A percentile compares a stretch with the other conserved stretches of the same genome.
These are phyloP conservation scores for Didymella segeticola DNA, from an alignment of 2,329 filamentous ascomycete genomes.

Conservation along the genomic window DNA sequence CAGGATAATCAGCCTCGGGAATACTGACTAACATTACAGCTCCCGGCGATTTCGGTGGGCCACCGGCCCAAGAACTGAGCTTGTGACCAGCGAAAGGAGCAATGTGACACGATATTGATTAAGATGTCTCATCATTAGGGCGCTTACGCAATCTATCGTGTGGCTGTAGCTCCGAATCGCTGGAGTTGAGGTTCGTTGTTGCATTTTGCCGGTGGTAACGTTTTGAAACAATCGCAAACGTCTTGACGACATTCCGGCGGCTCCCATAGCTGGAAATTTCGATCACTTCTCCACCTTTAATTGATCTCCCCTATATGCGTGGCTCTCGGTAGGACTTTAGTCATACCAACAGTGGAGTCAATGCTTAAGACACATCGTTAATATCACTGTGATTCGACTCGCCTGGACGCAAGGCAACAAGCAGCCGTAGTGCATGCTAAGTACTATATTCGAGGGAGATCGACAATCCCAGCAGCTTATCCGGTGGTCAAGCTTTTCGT, in stretches of 20 bases:
- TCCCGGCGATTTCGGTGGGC: neutral
- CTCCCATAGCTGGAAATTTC: neutral
- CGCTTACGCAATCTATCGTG: neutral
- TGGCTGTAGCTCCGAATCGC: neutral
- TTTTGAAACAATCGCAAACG: conserved; percentile 1
- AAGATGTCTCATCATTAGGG: neutral
- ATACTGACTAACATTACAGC: neutral
- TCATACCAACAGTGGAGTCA: neutral
- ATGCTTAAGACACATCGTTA: neutral
- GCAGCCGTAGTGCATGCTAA: neutral
- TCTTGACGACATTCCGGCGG: neutral
- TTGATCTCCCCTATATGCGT: neutral
- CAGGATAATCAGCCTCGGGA: neutral
- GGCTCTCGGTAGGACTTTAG: neutral
- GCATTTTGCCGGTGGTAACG: conserved; percentile 7
- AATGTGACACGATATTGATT: neutral
- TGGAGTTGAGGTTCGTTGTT: neutral
- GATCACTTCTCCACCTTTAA: conserved; percentile 7
- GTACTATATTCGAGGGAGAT: conserved; percentile 4
- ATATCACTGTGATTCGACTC: neutral
- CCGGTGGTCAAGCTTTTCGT: conserved; percentile 19
- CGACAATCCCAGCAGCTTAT: conserved; percentile 1
- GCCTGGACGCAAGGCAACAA: neutral
- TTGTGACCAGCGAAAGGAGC: neutral
- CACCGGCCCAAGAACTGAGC: neutral